Evolutionary conservation across 2,329 filamentous ascomycete species (phyloP).

Genomic region (Apiospora marii): DNA sequence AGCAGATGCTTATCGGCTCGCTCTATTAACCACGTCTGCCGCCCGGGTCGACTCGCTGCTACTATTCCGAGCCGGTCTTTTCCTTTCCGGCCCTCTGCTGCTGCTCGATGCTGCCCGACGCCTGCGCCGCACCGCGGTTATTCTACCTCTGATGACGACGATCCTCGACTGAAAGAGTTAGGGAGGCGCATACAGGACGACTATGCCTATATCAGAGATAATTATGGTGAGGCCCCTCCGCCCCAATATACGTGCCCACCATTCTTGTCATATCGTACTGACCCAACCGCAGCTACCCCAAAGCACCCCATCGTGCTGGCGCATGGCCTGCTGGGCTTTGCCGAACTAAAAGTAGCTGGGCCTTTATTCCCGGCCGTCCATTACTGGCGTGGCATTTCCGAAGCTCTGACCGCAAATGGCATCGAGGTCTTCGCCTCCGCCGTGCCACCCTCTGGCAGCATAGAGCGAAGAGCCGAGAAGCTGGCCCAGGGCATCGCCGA

Average conservation of each 20-base stretch:
- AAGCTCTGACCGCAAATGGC: constrained; percentile 61
- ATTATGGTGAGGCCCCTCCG: constrained; percentile 48
- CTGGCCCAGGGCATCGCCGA: constrained; percentile 62
- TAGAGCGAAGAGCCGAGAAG: constrained; percentile 65
- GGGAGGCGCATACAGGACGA: constrained; percentile 55
- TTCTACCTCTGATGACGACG: constrained; percentile 36
- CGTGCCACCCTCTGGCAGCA: constrained; percentile 67
- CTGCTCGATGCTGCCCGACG: background rate
- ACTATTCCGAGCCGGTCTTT: background rate
- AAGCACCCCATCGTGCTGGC: constrained; percentile 70
- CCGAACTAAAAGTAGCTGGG: constrained; percentile 60
- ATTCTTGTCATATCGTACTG: background rate
- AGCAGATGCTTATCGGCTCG: constrained; percentile 19
- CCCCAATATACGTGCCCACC: constrained; percentile 23
- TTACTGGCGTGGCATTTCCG: constrained; percentile 71
- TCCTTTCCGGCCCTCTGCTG: background rate
- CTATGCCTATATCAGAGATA: constrained; percentile 53
- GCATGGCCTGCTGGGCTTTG: constrained; percentile 71
- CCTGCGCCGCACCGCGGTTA: constrained; percentile 25
- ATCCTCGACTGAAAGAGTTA: constrained; percentile 51
- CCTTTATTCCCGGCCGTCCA: constrained; percentile 61
- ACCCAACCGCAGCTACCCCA: constrained; percentile 54
- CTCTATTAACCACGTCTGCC: constrained; percentile 10
- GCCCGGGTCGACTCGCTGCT: constrained; percentile 5
- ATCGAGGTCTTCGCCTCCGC: constrained; percentile 65